A percentile compares a stretch with the other conserved stretches of the same genome.
phyloP scores from a whole-genome alignment of 345 rosid genomes.

The Streptanthus diversifolius region DNA sequence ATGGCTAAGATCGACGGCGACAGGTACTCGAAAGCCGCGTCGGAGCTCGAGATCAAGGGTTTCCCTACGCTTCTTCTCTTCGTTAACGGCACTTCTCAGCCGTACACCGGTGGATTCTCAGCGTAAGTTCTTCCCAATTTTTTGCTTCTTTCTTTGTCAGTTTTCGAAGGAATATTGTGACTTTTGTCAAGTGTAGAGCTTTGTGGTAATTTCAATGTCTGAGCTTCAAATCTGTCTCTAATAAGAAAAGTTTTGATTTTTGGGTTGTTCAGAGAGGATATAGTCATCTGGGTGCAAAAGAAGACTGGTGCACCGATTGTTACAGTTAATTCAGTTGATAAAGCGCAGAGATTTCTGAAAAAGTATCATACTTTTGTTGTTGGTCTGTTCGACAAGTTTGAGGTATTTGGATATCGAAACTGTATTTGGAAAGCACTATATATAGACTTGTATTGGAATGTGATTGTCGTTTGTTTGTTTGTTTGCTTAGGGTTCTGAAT shows the following conservation, averaged over 20 bases:
- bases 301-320: slow-evolving; percentile 62
- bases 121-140: slow-evolving; percentile 45
- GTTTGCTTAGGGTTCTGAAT: slow-evolving; percentile 50
- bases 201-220: not conserved
- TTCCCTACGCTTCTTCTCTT: slow-evolving; percentile 81
- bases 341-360: slow-evolving; percentile 60
- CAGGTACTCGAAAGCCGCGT: slow-evolving; percentile 63
- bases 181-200: too few species aligned
- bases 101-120: slow-evolving; percentile 69
- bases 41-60: slow-evolving; percentile 59
- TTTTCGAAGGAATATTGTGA: not conserved
- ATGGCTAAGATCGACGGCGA: slow-evolving; percentile 90
- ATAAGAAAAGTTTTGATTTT: not conserved
- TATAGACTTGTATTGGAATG: not conserved
- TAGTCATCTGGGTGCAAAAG: slow-evolving; percentile 80
- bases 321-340: slow-evolving; percentile 44
- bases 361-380: slow-evolving; percentile 51
- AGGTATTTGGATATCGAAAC: slow-evolving; percentile 42
- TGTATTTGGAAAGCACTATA: not conserved
- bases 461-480: not conserved
- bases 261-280: slow-evolving; percentile 50
- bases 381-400: slow-evolving; percentile 61
- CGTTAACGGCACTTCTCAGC: slow-evolving; percentile 62
- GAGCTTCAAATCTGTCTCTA: not conserved
- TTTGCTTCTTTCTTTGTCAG: not conserved